These are phyloP conservation scores for Danielozyma ontarioensis DNA, from an alignment of 805 yeast genomes.

Conservation along the genomic window DNA sequence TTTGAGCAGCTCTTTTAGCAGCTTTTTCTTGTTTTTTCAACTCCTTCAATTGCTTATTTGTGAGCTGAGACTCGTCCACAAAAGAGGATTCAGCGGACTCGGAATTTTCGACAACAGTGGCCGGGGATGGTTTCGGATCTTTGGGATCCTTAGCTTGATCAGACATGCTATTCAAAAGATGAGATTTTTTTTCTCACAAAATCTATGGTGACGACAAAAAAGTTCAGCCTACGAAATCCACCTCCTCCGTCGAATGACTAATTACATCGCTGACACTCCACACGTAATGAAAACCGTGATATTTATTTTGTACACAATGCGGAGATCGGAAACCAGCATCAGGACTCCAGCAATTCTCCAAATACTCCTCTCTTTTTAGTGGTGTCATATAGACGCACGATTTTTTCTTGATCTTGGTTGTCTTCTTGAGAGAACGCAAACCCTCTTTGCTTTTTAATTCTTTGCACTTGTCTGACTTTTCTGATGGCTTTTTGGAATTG, in stretches of 20 bases:
- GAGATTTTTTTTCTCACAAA: too few relatives aligned
- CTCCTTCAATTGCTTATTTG: slow-evolving; percentile 83
- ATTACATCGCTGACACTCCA: too few relatives aligned
- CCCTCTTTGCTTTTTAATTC: slow-evolving; percentile 98
- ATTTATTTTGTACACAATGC: not conserved
- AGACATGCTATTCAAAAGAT: too few relatives aligned
- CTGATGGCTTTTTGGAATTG: slow-evolving; percentile 96
- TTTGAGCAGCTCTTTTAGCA: slow-evolving; percentile 86
- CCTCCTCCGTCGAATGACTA: too few relatives aligned
- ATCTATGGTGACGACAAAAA: too few relatives aligned
- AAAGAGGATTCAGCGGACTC: slow-evolving; percentile 3
- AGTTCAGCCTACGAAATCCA: too few relatives aligned
- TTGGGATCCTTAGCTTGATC: too few relatives aligned
- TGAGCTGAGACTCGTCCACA: slow-evolving; percentile 21
- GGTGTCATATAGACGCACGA: slow-evolving; percentile 92
- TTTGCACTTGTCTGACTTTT: slow-evolving; percentile 94
- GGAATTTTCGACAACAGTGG: too few relatives aligned
- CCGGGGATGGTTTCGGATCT: too few relatives aligned
- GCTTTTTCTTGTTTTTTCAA: slow-evolving; percentile 86
- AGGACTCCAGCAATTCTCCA: slow-evolving; percentile 47
- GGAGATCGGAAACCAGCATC: too few relatives aligned
- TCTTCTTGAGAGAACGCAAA: slow-evolving; percentile 97
- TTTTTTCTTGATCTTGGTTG: slow-evolving; percentile 81
- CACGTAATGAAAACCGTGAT: too few relatives aligned
- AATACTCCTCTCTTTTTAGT: slow-evolving; percentile 76